Percentiles rank a stretch among this genome's conserved stretches.
Conservation (phyloP, 2,329 filamentous ascomycete genomes). For the Aspergillus versicolor region DNA sequence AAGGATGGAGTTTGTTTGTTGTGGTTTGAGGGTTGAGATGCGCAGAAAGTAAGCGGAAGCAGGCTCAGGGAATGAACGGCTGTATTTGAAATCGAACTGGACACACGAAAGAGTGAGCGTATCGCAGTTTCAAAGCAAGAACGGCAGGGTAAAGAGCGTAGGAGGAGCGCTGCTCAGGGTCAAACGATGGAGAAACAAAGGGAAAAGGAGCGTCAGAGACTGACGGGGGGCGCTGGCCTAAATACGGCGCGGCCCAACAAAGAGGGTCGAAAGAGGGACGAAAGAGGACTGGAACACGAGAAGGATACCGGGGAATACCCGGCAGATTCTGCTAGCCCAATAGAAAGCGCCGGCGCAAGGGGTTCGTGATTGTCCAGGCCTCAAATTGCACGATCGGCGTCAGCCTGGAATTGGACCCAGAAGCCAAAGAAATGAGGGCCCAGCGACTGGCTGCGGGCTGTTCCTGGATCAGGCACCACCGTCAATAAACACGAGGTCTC, state of each 20-base stretch:
- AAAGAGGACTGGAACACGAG: neutral
- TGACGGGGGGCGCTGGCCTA: conserved; percentile 10
- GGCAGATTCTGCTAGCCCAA: conserved; percentile 11
- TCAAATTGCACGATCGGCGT: conserved; percentile 11
- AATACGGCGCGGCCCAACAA: conserved; percentile 10
- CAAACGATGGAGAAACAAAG: conserved; percentile 17
- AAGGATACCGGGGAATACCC: neutral
- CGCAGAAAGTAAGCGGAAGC: conserved; percentile 2
- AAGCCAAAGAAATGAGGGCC: neutral
- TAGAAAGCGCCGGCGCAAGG: conserved; percentile 12
- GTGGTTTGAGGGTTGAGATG: neutral
- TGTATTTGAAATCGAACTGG: conserved; percentile 12
- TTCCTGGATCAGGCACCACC: conserved; percentile 3
- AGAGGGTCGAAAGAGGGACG: conserved; percentile 6
- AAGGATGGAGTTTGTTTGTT: conserved; percentile 5
- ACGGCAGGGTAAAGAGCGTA: conserved; percentile 25
- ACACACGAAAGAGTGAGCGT: conserved; percentile 26
- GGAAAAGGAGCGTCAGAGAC: conserved; percentile 10
- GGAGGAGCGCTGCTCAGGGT: conserved; percentile 27
- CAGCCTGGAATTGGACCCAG: conserved; percentile 6
- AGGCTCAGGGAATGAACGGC: conserved; percentile 12
- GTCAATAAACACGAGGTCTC: too few species aligned
- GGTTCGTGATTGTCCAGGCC: conserved; percentile 8
- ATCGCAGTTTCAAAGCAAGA: conserved; percentile 16
- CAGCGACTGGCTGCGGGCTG: conserved; percentile 1